Evolutionary conservation across 83 land plant species (phyloP), one percentile per base, ranked within the genome.

Genomic region (Isoetes engelmannii): DNA sequence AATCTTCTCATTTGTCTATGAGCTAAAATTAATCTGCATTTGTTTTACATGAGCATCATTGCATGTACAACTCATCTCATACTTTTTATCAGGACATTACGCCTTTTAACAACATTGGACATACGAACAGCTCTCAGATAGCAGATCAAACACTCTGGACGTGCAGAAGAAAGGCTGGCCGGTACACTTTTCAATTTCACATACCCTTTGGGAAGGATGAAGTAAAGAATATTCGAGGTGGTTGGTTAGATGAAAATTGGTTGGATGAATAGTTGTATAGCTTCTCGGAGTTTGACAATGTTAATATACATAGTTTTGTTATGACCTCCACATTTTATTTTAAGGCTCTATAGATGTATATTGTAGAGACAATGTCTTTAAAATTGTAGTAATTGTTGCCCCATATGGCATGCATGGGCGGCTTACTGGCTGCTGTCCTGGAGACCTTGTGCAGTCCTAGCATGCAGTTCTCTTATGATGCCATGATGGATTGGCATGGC

Each of bases 361-460:
- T 66, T 13, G 54, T 20, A n/a, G 9, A 50, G 45, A 21, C 21
- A 56, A 37, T 61, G 15, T 72, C 15, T 68, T 15, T 28, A 54
- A 45, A 12, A 10, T 5, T 71, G 70, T 86, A 93, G 98, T 87
- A 62, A 69, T 90, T 51, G 96, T 93, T 61, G 82, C 98, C 65
- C 98, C 98, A 51, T 79, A 85, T 83, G 98, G 98, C 18, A 79
- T 90, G 84, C 79, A 79, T 65, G 98, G 98, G 47, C 78, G 80
- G 74, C 82, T 90, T n/a, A 81, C 88, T 70, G 96, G 98, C 42
- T 90, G 88, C 73, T 87, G 86, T 67, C 86, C 92, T 15, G 71
- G 79, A 72, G 90, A 93, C 81, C 79, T 93, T 45, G 91, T 88
- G 67, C 85, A 80, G 69, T 81, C 50, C 99, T 97, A 75, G 63